Evolutionary conservation across 331 rosid genomes (phyloP), one percentile per base, ranked within the genome.

Genomic region (Ulmus americana): DNA sequence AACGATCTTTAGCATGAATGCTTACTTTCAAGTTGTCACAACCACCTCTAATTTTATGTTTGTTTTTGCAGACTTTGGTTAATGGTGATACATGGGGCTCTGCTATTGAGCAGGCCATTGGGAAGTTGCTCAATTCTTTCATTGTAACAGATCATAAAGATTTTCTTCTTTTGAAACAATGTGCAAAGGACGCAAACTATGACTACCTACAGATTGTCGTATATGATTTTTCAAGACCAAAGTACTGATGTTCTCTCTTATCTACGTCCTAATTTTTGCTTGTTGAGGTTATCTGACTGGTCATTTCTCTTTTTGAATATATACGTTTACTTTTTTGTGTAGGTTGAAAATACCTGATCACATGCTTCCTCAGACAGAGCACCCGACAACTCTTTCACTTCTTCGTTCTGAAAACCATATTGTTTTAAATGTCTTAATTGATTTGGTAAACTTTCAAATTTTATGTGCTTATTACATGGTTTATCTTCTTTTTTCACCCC

Each of bases 61-160:
- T 49, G 69, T 66, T 74, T 59, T 73, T 63, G 77, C 87, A 92
- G 98, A 85, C 78, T 66, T 80, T 92, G 83, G 76, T 67, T 42
- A 70, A 82, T 66, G 96, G 79, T 7, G 85, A 92, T 63, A 56
- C 60, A 65, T 92, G 98, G 98, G 98, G 91, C 50, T 60, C 72
- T 42, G 88, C 94, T 41, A 74, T 86, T 74, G 98, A 92, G 78
- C 61, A 61, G 76, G 98, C 98, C 55, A 55, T 92, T 63, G 98
- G 98, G 65, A 85, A 70, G 79, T 65, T 89, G 86, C 88, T 92
- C 62, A 89, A 89, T 79, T 83, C 96, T 61, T 92, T 92, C 79
- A 86, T 92, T 49, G 98, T 92, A 70, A 83, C 96, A 10, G 76
- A 87, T 81, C 95, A 86, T 76, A 77, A 72, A 75, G 98, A 92